Evolutionary conservation across 345 rosid species (phyloP), one percentile per base, ranked within the genome.

Genomic region (Arabidopsis suecica): DNA sequence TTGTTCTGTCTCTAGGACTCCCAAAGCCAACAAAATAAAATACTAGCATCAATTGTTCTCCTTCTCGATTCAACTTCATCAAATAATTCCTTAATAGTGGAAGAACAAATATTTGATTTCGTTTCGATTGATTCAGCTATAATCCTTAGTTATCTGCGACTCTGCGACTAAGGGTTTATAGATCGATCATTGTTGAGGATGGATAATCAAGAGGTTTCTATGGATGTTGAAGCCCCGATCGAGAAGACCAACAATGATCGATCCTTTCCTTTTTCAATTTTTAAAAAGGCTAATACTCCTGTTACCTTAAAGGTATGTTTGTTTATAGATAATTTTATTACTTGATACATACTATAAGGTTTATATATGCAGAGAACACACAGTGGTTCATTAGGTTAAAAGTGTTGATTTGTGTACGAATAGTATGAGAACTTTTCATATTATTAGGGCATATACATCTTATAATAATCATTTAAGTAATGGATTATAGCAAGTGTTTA

Each of bases 271-370:
- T 60, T 78, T 25, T 44, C 84, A 25, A 32, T 80, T 22, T 83
- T 85, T 49, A 73, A 76, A 63, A 76, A 45, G 57, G 72, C 82
- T 23, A 82, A 82, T 78, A 61, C 9, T 54, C 83, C 86, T 11
- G 45, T 83, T 69, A 78, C 80, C n/a, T 80, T 85, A 64, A 83
- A 80, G 84, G 86, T 83, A 30, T 9, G 61, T 28, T 1, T 49
- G 18, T 38, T 23, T 32, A 18, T 65, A 53, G 9, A 33, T 11
- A 44, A 53, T 30, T 3, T 41, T 44, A 54, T 56, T 38, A 12
- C 18, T 55, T 65, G 44, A 65, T 47, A 45, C 10, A 68, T 58
- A 28, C 36, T 53, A 34, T 44, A 41, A 0, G 4, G 4, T 12
- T 63, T 33, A 22, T 18, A 7, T 33, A 36, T 57, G 16, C 2